phyloP scores from a whole-genome alignment of 371 early-diverging fungal genomes.

The Mucor velutinosus region DNA sequence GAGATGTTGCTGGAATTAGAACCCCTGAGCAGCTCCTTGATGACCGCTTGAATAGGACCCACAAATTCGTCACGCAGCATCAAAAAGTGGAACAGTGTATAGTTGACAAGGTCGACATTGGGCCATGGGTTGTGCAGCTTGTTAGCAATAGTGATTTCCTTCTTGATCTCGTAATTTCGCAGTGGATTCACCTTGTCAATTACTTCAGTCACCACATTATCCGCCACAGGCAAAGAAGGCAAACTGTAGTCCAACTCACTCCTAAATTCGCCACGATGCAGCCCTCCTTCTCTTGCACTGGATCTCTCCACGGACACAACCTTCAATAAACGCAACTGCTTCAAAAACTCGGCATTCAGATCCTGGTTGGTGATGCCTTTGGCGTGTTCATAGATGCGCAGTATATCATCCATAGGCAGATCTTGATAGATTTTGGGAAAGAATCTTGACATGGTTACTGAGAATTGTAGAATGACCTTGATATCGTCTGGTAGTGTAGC shows the following conservation, averaged over 20 bases:
- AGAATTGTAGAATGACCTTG: not conserved
- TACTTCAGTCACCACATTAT: conserved; percentile 6
- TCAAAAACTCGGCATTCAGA: not conserved
- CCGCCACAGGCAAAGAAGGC: conserved; percentile 11
- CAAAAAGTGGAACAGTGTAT: conserved; percentile 32
- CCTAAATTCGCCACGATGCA: not conserved
- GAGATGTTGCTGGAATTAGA: not conserved
- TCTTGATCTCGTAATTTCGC: not conserved
- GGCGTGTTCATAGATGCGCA: not conserved
- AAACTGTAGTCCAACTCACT: not conserved
- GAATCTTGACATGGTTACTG: not conserved
- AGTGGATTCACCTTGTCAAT: not conserved
- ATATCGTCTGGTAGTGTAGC: conserved; percentile 6
- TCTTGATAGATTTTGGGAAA: not conserved
- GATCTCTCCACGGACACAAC: not conserved
- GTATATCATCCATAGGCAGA: conserved; percentile 2
- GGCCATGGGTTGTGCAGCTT: conserved; percentile 18
- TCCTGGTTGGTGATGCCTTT: not conserved
- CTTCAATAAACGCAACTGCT: not conserved
- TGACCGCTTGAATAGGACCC: conserved; percentile 21
- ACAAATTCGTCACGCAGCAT: conserved; percentile 32
- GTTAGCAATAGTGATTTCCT: not conserved
- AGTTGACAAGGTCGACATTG: conserved; percentile 14
- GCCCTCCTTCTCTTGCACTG: too few relatives aligned
- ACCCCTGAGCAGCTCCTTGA: conserved; percentile 4